phyloP scores from a whole-genome alignment of 352 stramenopile genomes.

The Globisporangium parvum region DNA sequence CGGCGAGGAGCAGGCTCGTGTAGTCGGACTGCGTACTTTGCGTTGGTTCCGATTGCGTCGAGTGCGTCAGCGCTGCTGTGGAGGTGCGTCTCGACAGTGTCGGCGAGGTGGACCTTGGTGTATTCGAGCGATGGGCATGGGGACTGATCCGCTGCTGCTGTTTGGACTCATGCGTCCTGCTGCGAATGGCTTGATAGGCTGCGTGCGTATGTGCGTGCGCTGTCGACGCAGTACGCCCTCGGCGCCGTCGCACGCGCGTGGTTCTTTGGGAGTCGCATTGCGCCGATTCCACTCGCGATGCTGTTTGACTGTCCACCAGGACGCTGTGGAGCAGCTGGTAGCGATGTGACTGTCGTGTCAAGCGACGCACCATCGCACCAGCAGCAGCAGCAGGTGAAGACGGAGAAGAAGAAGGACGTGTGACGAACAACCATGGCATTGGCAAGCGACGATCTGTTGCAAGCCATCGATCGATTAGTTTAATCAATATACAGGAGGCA shows the following conservation, averaged over 20 bases:
- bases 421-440: no score
- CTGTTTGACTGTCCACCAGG: conserved; percentile 6
- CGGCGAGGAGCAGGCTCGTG: background rate
- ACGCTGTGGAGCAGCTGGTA: background rate
- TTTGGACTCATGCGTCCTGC: background rate
- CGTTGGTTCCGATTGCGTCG: conserved; percentile 9
- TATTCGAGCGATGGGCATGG: no score
- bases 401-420: no score
- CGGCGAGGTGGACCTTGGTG: no score
- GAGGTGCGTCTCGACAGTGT: background rate
- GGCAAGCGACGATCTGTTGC: no score
- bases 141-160: no score
- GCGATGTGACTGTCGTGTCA: no score
- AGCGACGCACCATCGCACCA: no score
- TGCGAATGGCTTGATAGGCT: conserved; percentile 1
- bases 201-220: conserved; percentile 4
- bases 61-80: conserved; percentile 4
- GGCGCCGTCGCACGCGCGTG: conserved; percentile 8
- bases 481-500: no score
- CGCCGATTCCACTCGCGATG: conserved; percentile 11
- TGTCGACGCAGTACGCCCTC: conserved; percentile 10
- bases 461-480: no score
- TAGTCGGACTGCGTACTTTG: conserved; percentile 8
- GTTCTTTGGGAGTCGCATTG: conserved; percentile 13
- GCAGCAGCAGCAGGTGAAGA: no score